Evolutionary conservation across 768 basidiomycete species (phyloP), one percentile per base, ranked within the genome.

Genomic region (Tubosaeta sp.): DNA sequence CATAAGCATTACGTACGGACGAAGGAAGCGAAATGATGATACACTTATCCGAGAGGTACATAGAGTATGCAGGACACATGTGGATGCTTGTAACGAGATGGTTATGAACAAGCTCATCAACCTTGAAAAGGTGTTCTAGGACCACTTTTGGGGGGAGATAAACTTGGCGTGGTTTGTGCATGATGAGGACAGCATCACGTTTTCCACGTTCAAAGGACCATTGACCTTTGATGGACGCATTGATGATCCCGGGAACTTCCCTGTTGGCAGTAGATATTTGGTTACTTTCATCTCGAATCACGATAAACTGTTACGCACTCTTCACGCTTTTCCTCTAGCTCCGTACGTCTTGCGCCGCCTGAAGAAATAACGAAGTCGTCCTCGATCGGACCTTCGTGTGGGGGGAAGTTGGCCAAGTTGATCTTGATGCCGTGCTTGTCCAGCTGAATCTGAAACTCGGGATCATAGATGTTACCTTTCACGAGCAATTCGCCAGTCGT

Each of bases 391-490:
- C 55, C 58, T 8, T 52, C 41, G 16, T 46, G 14, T 4, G 66
- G 64, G 5, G 33, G 63, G 48, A 53, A 44, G 19, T 61, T 46
- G 25, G 52, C 55, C 42, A 69, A 34, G 33, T 33, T 52, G 39
- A 67, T 45, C 1, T 49, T 54, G 16, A 48, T 33, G 22, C 25
- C 27, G 4, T 55, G 48, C n/a, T 50, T 57, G 46, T 60, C 48
- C 9, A 71, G 25, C 11, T 55, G 54, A 5, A 41, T 12, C 29
- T 62, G 65, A n/a, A 57, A 62, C 0, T 50, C 44, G 0, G 56
- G 19, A n/a, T 71, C 66, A n/a, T 72, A 72, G 45, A 73, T 59
- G 33, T 71, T 74, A 2, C 71, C 71, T 31, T 72, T 68, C 14
- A 58, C 56, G 10, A 61, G 49, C 8, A 74, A 57, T 19, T 64